These are phyloP conservation scores for Yarrowia sp. DNA, from an alignment of 805 yeast genomes.

Conservation along the genomic window DNA sequence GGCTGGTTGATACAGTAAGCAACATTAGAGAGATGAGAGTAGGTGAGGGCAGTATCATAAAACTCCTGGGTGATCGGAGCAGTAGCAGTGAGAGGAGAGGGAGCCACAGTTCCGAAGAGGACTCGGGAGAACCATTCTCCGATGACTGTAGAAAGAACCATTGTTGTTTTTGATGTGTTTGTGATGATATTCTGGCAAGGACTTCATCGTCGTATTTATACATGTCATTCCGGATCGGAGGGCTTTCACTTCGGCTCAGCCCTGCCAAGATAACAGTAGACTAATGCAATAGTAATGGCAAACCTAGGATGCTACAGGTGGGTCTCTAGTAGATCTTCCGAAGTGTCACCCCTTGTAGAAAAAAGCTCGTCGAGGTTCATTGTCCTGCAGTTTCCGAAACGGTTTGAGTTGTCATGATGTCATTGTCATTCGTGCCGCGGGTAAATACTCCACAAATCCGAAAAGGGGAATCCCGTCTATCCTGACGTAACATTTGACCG, in stretches of 20 bases:
- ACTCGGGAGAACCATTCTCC: conserved; percentile 15
- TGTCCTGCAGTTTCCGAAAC: too few species aligned
- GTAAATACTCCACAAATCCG: neutral
- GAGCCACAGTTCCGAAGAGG: conserved; percentile 17
- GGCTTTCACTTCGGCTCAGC: neutral
- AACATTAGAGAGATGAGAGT: conserved; percentile 6
- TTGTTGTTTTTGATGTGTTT: neutral
- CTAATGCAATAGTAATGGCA: conserved; percentile 1
- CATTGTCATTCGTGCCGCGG: too few species aligned
- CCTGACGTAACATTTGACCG: neutral
- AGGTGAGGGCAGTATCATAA: conserved; percentile 1
- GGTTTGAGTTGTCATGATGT: too few species aligned
- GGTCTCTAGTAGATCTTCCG: too few species aligned
- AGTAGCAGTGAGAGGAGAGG: conserved; percentile 10
- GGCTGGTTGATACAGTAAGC: conserved; percentile 13
- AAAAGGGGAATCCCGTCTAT: neutral
- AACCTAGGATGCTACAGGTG: too few species aligned
- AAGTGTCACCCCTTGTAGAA: too few species aligned
- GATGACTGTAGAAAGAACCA: conserved; percentile 5
- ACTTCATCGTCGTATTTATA: neutral
- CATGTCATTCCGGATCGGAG: neutral
- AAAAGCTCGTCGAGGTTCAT: neutral
- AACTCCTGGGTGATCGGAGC: conserved; percentile 1
- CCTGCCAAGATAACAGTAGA: neutral
- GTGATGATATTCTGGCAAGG: too few species aligned